A percentile compares a stretch with the other conserved stretches of the same genome.
phyloP scores from a whole-genome alignment of 2,329 filamentous ascomycete species.

The Microascus cirrosus region DNA sequence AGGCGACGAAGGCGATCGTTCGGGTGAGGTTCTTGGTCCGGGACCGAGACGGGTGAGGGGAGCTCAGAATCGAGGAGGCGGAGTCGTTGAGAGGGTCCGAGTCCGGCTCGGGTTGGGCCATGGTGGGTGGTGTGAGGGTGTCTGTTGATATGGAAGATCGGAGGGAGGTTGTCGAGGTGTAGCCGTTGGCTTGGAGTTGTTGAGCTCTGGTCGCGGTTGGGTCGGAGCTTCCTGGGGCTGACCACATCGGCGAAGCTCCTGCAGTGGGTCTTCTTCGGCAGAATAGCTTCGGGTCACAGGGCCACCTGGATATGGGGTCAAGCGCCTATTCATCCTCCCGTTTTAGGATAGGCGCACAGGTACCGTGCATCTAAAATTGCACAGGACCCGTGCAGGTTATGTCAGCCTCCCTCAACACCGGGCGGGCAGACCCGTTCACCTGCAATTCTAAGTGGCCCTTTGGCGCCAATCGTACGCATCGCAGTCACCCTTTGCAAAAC shows the following conservation, averaged over 20 bases:
- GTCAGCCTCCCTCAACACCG: no score
- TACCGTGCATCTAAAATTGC: no score
- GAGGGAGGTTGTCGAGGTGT: not conserved
- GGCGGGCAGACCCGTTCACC: no score
- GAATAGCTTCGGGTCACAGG: not conserved
- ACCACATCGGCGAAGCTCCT: not conserved
- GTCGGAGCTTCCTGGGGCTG: not conserved
- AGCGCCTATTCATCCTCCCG: not conserved
- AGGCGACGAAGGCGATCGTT: conserved; percentile 38
- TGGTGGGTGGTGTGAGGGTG: not conserved
- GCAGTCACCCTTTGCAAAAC: no score
- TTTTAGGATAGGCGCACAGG: no score
- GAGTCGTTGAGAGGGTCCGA: not conserved
- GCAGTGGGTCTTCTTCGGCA: not conserved
- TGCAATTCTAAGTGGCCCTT: no score
- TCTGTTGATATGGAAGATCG: not conserved
- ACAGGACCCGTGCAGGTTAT: no score
- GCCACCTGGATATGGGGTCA: not conserved
- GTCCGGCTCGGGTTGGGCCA: not conserved
- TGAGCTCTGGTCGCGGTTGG: not conserved
- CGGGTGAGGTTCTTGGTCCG: conserved; percentile 22
- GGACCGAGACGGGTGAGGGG: not conserved
- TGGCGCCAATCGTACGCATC: no score
- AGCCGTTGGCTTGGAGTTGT: not conserved
- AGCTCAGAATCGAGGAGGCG: conserved; percentile 1